Conservation (phyloP, 2,329 filamentous ascomycete genomes). For the Diaporthe citrichinensis region DNA sequence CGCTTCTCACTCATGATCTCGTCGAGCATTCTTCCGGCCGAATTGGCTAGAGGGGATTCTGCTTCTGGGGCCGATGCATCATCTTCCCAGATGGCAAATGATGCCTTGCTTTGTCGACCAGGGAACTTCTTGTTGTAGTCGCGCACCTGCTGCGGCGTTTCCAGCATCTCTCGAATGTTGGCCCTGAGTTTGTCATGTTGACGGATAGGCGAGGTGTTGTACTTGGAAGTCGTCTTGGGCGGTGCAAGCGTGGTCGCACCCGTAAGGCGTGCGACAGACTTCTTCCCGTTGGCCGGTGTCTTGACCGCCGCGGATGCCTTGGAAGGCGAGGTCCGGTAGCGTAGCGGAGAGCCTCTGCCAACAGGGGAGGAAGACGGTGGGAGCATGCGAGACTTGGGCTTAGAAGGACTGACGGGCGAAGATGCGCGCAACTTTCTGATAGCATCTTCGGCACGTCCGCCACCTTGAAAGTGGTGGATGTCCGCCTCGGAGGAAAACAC, state of each 20-base stretch:
- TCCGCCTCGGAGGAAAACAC: conserved; percentile 76
- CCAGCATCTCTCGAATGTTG: conserved; percentile 40
- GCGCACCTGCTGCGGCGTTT: conserved; percentile 40
- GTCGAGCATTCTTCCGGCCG: conserved; percentile 41
- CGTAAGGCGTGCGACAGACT: conserved; percentile 24
- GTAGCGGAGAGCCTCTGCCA: conserved; percentile 38
- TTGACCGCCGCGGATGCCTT: conserved; percentile 19
- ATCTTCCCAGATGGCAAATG: conserved; percentile 41
- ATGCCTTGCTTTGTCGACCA: conserved; percentile 35
- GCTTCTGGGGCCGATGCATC: conserved; percentile 34
- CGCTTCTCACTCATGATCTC: conserved; percentile 41
- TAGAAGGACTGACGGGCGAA: conserved; percentile 92
- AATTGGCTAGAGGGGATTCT: conserved; percentile 40
- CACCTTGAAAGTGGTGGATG: conserved; percentile 84
- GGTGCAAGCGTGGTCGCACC: conserved; percentile 37
- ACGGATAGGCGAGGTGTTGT: conserved; percentile 41
- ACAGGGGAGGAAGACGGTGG: conserved; percentile 41
- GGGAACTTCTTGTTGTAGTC: conserved; percentile 41
- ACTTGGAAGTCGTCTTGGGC: conserved; percentile 40
- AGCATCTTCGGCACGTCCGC: conserved; percentile 89
- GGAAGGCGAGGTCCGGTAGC: conserved; percentile 37
- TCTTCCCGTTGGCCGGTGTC: conserved; percentile 38
- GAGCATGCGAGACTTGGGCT: conserved; percentile 54
- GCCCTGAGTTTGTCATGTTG: conserved; percentile 41
- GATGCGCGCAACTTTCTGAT: conserved; percentile 94